Evolutionary conservation across 2,329 filamentous ascomycete species (phyloP), one percentile per base, ranked within the genome.

Genomic region (Albophoma yamanashiensis): DNA sequence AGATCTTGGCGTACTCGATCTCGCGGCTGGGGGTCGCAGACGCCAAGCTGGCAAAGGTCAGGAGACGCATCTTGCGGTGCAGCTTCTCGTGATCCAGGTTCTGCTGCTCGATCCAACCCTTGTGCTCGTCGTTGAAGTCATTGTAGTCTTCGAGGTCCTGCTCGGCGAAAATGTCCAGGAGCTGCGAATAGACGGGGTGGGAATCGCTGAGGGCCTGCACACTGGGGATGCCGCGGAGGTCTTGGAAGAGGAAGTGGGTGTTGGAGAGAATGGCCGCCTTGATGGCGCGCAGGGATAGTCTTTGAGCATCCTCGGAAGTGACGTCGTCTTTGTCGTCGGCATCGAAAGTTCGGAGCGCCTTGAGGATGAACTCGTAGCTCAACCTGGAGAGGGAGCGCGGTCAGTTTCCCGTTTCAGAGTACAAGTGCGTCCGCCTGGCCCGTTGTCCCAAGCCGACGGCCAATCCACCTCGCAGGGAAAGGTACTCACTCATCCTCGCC

Each of bases 131-230:
- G 73, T 91, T 86, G 80, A 97, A 97, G 76, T 96, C 92, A 74
- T 91, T 89, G 79, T 94, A 96, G 76, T 96, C 91, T 73, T 97
- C 92, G 59, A 97, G 86, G 67, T 92, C 89, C 75, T 97, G 92
- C 70, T 94, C 89, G 67, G 91, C 89, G 77, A 97, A 97, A 70
- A 97, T 91, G 70, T 97, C 92, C 60, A 99, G 89, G 43, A 99
- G 85, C 76, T 97, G 91, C 68, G 90, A 92, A 77, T 93, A 91
- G 65, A 89, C 82, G 62, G 89, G 84, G 71, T 97, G 89, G 58
- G 89, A 90, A 70, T 93, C 88, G 72, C 87, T 86, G 57, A 99
- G 87, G 20, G 90, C 89, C 77, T 97, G 92, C 64, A 99, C 85
- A 65, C 88, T 88, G 70, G 89, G 82, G 67, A 95, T 87, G 63